Base-by-base conservation (phyloP, 2,329 filamentous ascomycete species). In the Arachnomyces sp. region DNA sequence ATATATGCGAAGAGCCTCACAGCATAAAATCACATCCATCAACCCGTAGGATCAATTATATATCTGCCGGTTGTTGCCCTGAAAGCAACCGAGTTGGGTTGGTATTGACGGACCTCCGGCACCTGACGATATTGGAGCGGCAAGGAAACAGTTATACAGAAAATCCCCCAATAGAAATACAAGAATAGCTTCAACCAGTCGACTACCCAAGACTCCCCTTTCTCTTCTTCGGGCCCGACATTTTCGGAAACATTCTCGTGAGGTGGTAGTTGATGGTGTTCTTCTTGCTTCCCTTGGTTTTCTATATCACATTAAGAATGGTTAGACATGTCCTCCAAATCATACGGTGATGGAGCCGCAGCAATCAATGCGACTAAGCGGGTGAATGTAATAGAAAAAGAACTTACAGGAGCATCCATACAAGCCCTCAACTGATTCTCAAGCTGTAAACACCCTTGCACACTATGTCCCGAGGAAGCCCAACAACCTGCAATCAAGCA, bases 181-280 rank as follows among this genome's bases (percentile, higher is more conserved):
- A 49, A 45, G 38, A 36, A 48, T 28, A 4, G 16, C n/a, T 18
- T 9, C 30, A 17, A 29, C 16, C 31, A 12, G 7, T 17, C 12
- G 9, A 7, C 21, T 56, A 65, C 42, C 59, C 59, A 46, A 65
- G 50, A 37, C 55, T 51, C 42, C 60, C 57, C 53, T 81, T 77
- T 63, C 73, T 74, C 66, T 89, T 77, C 75, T 80, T 69, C 50
- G 80, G 74, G 56, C 82, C 75, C 67, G 82, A 76, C 71, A 93
- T 71, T 61, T 82, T 78, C 11, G 80, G 78, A 54, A 83, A 84
- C 69, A 85, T 77, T 55, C 92, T 78, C 50, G 77, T 76, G 32
- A 96, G 71, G 62, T 95, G 89, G 72, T 89, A 89, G 68, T 96
- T 96, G 77, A 96, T 88, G 49, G 77, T 79, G 62, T 80, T 90